Conservation (phyloP, 805 yeast genomes). For the Saturnispora zaruensis region DNA sequence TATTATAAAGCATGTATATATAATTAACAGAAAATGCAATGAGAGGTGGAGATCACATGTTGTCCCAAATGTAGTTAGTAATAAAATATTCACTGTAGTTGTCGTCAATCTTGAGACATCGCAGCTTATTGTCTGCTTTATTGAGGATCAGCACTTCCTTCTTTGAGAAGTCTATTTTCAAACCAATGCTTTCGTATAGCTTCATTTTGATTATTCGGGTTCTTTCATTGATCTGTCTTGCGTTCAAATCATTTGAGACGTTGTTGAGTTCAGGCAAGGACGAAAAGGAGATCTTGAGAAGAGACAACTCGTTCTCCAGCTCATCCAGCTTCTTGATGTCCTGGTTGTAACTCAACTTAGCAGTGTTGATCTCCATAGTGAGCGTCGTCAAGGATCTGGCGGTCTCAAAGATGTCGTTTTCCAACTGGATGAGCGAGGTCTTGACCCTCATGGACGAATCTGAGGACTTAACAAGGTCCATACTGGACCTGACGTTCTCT, state of each 20-base stretch:
- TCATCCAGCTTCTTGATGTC: slow-evolving; percentile 31
- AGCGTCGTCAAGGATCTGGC: slow-evolving; percentile 47
- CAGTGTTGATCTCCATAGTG: slow-evolving; percentile 36
- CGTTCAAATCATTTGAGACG: slow-evolving; percentile 15
- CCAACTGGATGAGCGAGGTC: slow-evolving; percentile 29
- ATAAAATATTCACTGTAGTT: slow-evolving; percentile 60
- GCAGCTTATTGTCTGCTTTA: slow-evolving; percentile 37
- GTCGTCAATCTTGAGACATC: slow-evolving; percentile 41
- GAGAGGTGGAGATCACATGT: slow-evolving; percentile 25
- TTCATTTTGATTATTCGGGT: slow-evolving; percentile 43
- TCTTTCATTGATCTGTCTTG: slow-evolving; percentile 32
- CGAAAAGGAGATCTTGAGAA: slow-evolving; percentile 13
- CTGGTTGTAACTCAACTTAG: slow-evolving; percentile 31
- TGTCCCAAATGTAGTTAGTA: slow-evolving; percentile 74
- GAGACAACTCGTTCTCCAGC: slow-evolving; percentile 23
- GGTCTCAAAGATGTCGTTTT: slow-evolving; percentile 39
- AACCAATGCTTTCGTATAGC: slow-evolving; percentile 52
- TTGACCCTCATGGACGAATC: slow-evolving; percentile 25
- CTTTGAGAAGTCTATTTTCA: slow-evolving; percentile 36
- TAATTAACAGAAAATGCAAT: background rate
- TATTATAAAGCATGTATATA: background rate
- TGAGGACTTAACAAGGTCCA: slow-evolving; percentile 18
- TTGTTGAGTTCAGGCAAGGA: slow-evolving; percentile 3
- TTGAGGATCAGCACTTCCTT: slow-evolving; percentile 42
- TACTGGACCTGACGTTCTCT: slow-evolving; percentile 7